Evolutionary conservation across 1,139 yeast genomes (phyloP).

Genomic region (Pichia sp.): DNA sequence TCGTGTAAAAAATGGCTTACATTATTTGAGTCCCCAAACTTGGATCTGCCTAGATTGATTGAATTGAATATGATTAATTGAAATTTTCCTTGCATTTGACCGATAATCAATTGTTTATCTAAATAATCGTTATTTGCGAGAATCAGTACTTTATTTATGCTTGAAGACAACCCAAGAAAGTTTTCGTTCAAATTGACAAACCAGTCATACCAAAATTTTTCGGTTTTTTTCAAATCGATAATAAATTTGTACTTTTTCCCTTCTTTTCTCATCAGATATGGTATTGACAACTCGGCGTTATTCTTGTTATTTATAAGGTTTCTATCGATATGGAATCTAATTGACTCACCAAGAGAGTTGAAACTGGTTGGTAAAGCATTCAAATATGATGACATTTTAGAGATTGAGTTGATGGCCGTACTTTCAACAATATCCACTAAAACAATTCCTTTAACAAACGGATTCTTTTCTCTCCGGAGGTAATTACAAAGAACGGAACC

Average conservation of each 20-base stretch:
- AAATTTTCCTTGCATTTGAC: constrained; percentile 96
- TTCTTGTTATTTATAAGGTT: constrained; percentile 44
- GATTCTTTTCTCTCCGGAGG: constrained; percentile 12
- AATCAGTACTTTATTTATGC: constrained; percentile 60
- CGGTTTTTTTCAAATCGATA: constrained; percentile 52
- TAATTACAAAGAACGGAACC: constrained; percentile 70
- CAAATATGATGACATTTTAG: constrained; percentile 58
- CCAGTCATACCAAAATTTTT: constrained; percentile 77
- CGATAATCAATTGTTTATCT: constrained; percentile 78
- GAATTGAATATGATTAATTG: constrained; percentile 67
- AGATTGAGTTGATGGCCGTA: constrained; percentile 66
- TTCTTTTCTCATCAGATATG: constrained; percentile 23
- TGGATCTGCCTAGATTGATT: constrained; percentile 8
- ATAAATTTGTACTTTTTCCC: constrained; percentile 41
- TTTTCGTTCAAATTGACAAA: constrained; percentile 58
- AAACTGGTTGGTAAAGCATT: constrained; percentile 55
- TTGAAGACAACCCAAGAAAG: constrained; percentile 37
- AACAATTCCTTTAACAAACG: constrained; percentile 7
- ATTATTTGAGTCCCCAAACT: constrained; percentile 23
- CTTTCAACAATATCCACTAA: constrained; percentile 91
- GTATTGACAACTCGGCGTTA: constrained; percentile 73
- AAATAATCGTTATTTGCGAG: constrained; percentile 88
- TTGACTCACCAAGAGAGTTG: constrained; percentile 43
- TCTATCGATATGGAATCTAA: constrained; percentile 71
- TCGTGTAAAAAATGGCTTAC: constrained; percentile 93